Evolutionary conservation across 164 flowering plant species (phyloP).

Genomic region (Dillenia suffruticosa): DNA sequence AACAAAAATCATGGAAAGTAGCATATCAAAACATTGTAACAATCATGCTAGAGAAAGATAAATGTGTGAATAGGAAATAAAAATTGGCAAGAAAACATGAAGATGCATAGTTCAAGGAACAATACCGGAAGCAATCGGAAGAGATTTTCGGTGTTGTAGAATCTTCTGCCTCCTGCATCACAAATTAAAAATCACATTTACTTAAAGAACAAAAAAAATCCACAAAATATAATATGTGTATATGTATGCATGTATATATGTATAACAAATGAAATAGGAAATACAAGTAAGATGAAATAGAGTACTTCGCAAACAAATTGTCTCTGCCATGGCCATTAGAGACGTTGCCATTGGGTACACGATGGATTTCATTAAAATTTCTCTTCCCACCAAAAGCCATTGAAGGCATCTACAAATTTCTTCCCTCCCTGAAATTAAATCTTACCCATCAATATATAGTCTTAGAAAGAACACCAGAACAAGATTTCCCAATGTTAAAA

Average conservation of each 20-base stretch:
- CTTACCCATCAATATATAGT: too few species aligned
- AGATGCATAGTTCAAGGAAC: neutral
- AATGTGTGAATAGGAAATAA: neutral
- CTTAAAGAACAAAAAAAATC: neutral
- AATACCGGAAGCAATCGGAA: conserved; percentile 84
- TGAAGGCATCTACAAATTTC: too few species aligned
- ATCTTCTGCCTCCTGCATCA: conserved; percentile 52
- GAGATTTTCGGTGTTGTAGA: conserved; percentile 56
- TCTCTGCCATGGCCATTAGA: too few species aligned
- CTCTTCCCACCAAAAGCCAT: too few species aligned
- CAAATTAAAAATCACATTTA: neutral
- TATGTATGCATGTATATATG: neutral
- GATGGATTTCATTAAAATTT: too few species aligned
- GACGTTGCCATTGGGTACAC: too few species aligned
- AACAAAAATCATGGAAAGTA: neutral
- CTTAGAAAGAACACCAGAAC: too few species aligned
- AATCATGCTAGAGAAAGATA: too few species aligned
- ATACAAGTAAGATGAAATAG: neutral
- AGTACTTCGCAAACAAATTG: too few species aligned
- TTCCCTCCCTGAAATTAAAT: too few species aligned
- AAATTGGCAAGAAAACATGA: neutral
- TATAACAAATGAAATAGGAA: neutral
- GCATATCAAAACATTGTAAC: neutral
- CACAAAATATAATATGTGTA: neutral
- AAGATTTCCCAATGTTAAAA: too few species aligned